Conservation (phyloP, 78 protist species). For the Pigoraptor vietnamica region DNA sequence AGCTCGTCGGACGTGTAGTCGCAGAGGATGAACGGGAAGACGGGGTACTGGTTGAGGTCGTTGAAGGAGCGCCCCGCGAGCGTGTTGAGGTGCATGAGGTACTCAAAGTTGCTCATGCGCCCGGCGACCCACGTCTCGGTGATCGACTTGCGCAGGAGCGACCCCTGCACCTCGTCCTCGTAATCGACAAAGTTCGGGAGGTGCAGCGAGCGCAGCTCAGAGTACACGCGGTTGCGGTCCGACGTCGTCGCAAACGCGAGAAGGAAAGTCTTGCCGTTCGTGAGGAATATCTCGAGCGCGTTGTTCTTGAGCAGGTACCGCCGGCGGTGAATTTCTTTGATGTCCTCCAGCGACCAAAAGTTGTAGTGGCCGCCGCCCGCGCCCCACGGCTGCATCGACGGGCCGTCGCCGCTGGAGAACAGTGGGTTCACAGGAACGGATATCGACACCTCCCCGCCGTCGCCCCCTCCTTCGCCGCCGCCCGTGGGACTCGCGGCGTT, state of each 20-base stretch:
- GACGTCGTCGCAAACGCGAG: slow-evolving; percentile 52
- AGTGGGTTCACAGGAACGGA: background rate
- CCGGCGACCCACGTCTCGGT: slow-evolving; percentile 62
- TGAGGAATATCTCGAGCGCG: slow-evolving; percentile 78
- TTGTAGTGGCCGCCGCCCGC: background rate
- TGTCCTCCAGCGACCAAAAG: slow-evolving; percentile 7
- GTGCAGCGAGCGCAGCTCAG: slow-evolving; percentile 37
- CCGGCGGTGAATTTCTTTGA: slow-evolving; percentile 60
- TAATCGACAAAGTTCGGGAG: slow-evolving; percentile 65
- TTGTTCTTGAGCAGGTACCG: slow-evolving; percentile 60
- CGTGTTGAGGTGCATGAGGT: slow-evolving; percentile 83
- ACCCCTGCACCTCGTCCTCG: slow-evolving; percentile 33
- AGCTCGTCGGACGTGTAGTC: slow-evolving; percentile 50
- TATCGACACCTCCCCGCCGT: background rate
- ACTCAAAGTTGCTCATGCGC: slow-evolving; percentile 77
- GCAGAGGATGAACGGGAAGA: slow-evolving; percentile 71
- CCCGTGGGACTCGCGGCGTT: background rate
- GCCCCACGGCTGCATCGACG: background rate
- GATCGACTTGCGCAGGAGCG: slow-evolving; percentile 11
- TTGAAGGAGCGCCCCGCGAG: slow-evolving; percentile 89
- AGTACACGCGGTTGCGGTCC: slow-evolving; percentile 38
- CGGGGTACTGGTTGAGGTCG: slow-evolving; percentile 92
- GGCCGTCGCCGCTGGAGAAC: slow-evolving; percentile 22
- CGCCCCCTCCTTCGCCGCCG: background rate
- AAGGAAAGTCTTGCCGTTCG: slow-evolving; percentile 53